Base-by-base conservation (phyloP, 352 stramenopile species). In the Thalassiosira livingstoniorum region DNA sequence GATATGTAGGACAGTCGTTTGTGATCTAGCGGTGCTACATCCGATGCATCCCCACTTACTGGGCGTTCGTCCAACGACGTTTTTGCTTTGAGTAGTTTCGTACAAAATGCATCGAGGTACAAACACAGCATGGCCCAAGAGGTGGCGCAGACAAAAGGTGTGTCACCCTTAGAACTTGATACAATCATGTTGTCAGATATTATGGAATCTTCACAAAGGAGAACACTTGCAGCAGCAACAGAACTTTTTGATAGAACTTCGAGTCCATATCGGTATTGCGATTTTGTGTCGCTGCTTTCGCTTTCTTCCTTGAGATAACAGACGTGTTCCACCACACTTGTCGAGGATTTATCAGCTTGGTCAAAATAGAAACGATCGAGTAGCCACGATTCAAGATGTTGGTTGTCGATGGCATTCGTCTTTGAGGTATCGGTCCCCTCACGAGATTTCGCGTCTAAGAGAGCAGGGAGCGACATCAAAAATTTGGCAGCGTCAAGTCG, bases 291-390 rank as follows among this genome's bases (percentile, higher is more conserved):
- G 31, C 29, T 29, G n/a, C 32, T 29, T 34, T 65, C 25, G 4
- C 1, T 11, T 65, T 84, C 58, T 15, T 69, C 53, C 43, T 80
- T 78, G 35, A 87, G 73, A 61, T 77, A 78, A 51, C 62, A 80
- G 13, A 87, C 45, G 67, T 82, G 61, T 73, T 87, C 80, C 4
- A 87, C 74, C 47, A 80, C 73, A 60, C 73, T 83, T 18, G 25
- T 71, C 13, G 61, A 72, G 23, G 54, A 76, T 60, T 82, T 87
- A 39, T 80, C 75, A 11, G 80, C 37, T 25, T 82, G 67, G 67
- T 87, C 80, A 66, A 87, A 87, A 37, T 77, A 87, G 47, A 87
- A 87, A 67, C 80, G 73, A 77, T 87, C 80, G 23, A 87, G 35
- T 23, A 87, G 43, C 80, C 80, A 87, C 1, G 67, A 61, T 60